Percentiles rank a stretch among this genome's conserved stretches.
phyloP scores from a whole-genome alignment of 768 basidiomycete species.

The Auricularia cornea region DNA sequence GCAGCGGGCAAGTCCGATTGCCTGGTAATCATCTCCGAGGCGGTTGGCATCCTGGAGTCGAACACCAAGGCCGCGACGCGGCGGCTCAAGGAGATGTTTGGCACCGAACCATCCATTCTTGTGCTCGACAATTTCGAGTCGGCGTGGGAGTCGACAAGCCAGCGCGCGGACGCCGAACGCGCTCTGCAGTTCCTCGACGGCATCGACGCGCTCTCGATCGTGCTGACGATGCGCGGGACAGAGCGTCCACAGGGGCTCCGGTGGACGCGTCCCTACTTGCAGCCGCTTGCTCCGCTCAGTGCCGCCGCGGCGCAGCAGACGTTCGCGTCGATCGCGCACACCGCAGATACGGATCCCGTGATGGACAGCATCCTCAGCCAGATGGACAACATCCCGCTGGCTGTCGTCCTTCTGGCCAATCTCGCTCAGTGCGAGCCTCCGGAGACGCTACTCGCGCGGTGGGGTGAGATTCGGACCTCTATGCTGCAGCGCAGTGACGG shows the following conservation, averaged over 20 bases:
- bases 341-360: not conserved
- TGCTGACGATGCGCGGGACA: not conserved
- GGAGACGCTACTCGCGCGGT: not conserved
- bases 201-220: not conserved
- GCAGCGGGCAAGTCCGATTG: not conserved
- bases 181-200: not conserved
- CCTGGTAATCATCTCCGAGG: not conserved
- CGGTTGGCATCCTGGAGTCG: not conserved
- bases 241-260: not conserved
- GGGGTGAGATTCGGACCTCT: not conserved
- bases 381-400: not conserved
- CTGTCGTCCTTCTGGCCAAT: not conserved
- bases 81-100: not conserved
- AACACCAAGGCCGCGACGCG: not conserved
- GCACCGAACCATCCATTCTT: constrained; percentile 11
- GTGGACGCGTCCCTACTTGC: not conserved
- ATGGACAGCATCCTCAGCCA: not conserved
- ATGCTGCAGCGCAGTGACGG: not conserved
- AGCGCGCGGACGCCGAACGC: not conserved
- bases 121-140: not conserved
- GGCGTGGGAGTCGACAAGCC: not conserved
- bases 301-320: not conserved
- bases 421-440: not conserved
- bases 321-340: not conserved
- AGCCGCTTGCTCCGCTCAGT: not conserved